Conservation (phyloP, 257 asterid species). For the Penstemon eatonii region DNA sequence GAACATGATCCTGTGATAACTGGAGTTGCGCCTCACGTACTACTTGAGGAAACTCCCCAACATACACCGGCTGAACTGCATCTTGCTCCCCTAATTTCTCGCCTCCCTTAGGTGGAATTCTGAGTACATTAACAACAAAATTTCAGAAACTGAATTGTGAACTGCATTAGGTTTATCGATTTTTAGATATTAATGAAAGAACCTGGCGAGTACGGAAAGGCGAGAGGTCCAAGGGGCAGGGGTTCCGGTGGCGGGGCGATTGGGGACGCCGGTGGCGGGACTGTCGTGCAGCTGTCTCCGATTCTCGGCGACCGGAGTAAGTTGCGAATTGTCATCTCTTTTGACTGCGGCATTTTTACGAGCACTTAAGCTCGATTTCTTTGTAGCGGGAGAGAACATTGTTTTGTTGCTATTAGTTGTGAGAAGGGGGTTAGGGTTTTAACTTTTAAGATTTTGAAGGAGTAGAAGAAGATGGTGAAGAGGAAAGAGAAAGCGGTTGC, state of each 20-base stretch:
- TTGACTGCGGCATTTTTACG: conserved; percentile 45
- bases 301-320: conserved; percentile 55
- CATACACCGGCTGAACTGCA: conserved; percentile 64
- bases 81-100: conserved; percentile 60
- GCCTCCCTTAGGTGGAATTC: conserved; percentile 63
- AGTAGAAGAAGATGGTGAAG: background rate
- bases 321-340: conserved; percentile 36
- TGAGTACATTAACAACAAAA: conserved; percentile 37
- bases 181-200: background rate
- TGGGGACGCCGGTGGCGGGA: conserved; percentile 43
- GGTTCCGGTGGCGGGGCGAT: conserved; percentile 83
- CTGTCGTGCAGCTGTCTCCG: conserved; percentile 48
- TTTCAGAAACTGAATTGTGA: no score
- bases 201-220: conserved; percentile 86
- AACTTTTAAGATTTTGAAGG: background rate
- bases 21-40: conserved; percentile 73
- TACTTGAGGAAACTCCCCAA: conserved; percentile 87
- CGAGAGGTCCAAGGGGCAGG: conserved; percentile 98
- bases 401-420: background rate
- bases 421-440: conserved; percentile 40
- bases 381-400: conserved; percentile 85
- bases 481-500: background rate
- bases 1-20: conserved; percentile 47
- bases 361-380: conserved; percentile 51
- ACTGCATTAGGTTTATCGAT: no score